Evolutionary conservation across 2,329 filamentous ascomycete genomes (phyloP).

Genomic region (Claviceps arundinis): DNA sequence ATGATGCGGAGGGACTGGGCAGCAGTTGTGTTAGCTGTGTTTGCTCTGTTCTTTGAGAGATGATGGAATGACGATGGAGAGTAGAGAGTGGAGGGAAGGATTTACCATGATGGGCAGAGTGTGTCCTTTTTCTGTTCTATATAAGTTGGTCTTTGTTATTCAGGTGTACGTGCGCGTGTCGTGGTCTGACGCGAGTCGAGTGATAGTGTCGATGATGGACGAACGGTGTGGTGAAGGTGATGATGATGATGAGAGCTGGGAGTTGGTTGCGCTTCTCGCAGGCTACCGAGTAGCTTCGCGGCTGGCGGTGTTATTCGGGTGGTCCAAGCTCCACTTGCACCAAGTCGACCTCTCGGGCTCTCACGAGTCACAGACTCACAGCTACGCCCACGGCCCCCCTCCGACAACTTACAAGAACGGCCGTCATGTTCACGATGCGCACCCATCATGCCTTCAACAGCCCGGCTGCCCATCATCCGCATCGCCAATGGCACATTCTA

Average conservation of each 20-base stretch:
- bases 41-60: slow-evolving; percentile 2
- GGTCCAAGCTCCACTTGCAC: background rate
- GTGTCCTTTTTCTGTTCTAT: background rate
- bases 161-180: background rate
- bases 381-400: no score
- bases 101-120: background rate
- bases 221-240: background rate
- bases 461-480: slow-evolving; percentile 45
- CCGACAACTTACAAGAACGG: background rate
- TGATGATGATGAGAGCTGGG: background rate
- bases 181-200: background rate
- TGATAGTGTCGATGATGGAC: background rate
- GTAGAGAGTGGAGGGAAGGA: slow-evolving; percentile 22
- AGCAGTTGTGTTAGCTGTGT: background rate
- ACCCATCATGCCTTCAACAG: background rate
- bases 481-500: slow-evolving; percentile 78
- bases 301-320: slow-evolving; percentile 1
- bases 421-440: background rate
- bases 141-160: background rate
- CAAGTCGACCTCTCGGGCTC: no score
- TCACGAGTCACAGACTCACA: no score
- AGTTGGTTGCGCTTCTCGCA: slow-evolving; percentile 8
- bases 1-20: slow-evolving; percentile 77
- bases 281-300: slow-evolving; percentile 18
- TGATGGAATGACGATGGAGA: background rate